Percentiles rank a stretch among this genome's conserved stretches.
phyloP scores from a whole-genome alignment of 345 rosid genomes.

The Jatropha curcas region DNA sequence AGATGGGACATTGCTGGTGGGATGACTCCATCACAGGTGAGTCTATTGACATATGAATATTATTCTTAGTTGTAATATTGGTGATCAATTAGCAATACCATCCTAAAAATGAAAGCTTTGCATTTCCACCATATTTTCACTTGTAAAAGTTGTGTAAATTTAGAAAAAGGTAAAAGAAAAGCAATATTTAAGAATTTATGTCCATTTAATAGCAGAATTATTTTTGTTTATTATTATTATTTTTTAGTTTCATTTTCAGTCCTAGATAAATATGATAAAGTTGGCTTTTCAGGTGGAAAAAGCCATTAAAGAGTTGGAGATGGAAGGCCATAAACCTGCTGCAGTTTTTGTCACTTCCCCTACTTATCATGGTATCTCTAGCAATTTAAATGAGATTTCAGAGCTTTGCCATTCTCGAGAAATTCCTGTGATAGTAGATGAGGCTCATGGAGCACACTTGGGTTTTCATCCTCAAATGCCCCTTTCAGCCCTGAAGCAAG shows the following conservation, averaged over 20 bases:
- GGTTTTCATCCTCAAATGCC: conserved; percentile 32
- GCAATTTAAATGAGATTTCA: conserved; percentile 47
- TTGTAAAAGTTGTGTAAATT: background rate
- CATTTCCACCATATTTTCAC: background rate
- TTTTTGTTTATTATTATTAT: background rate
- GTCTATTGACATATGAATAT: background rate
- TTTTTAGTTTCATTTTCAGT: background rate
- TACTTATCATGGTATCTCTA: conserved; percentile 66
- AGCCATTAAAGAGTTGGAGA: conserved; percentile 48
- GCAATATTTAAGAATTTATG: background rate
- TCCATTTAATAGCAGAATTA: background rate
- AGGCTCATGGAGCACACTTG: conserved; percentile 57
- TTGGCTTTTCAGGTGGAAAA: conserved; percentile 43
- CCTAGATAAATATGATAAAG: background rate
- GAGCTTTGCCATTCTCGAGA: conserved; percentile 45
- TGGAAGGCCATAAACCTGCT: conserved; percentile 45
- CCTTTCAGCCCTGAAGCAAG: conserved; percentile 28
- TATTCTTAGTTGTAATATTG: background rate
- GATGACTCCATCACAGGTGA: conserved; percentile 43
- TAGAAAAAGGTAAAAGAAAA: background rate
- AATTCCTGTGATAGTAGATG: conserved; percentile 57
- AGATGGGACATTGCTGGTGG: conserved; percentile 56
- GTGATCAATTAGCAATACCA: background rate
- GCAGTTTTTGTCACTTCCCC: conserved; percentile 68
- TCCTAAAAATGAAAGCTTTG: background rate